Evolutionary conservation across 345 rosid species (phyloP).

Genomic region (Eucalyptus regnans): DNA sequence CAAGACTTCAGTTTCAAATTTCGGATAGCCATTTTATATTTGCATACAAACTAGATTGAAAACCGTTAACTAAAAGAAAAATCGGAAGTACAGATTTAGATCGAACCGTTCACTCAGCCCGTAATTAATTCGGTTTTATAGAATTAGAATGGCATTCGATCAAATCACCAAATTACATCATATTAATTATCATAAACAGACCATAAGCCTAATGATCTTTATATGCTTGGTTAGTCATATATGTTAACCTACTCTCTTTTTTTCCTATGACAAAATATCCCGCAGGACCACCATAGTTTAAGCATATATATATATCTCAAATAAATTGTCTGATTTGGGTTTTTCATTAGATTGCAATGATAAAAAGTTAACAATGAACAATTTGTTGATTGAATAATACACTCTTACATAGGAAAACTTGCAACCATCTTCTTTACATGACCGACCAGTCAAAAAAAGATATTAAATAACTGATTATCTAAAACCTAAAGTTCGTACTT

Average conservation of each 20-base stretch:
- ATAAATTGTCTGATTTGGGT: not conserved
- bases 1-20: not conserved
- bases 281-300: not conserved
- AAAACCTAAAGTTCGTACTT: not conserved
- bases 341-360: accelerated
- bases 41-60: not conserved
- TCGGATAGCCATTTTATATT: not conserved
- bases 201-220: not conserved
- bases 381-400: not conserved
- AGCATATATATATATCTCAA: accelerated
- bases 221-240: not conserved
- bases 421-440: not conserved
- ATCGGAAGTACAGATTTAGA: not conserved
- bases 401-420: not conserved
- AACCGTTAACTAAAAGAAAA: not conserved
- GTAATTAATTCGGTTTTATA: not conserved
- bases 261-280: not conserved
- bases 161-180: not conserved
- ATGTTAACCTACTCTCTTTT: not conserved
- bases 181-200: not conserved
- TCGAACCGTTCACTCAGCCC: accelerated
- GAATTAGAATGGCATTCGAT: not conserved
- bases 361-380: not conserved
- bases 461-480: accelerated
- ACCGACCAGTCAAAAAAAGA: not conserved